Evolutionary conservation across 2,329 filamentous ascomycete genomes (phyloP).

Genomic region (Aspergillus terreus): DNA sequence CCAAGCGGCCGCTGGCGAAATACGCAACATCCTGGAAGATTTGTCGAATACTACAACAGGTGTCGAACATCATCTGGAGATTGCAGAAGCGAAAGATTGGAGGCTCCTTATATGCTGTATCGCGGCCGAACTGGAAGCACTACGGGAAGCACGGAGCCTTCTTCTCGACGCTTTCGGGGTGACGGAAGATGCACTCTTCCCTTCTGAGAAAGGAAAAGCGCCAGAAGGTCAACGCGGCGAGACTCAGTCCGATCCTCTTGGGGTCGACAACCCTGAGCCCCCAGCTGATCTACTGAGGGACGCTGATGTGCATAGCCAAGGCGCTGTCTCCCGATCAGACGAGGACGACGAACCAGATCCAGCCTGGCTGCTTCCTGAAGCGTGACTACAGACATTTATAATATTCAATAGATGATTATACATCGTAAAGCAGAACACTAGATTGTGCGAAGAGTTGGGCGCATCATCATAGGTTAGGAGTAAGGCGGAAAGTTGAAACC

Average conservation of each 20-base stretch:
- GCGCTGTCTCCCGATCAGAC: constrained; percentile 26
- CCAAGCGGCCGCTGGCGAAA: constrained; percentile 21
- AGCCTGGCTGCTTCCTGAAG: constrained; percentile 38
- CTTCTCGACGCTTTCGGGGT: constrained; percentile 33
- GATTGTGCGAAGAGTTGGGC: not conserved
- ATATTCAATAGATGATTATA: not conserved
- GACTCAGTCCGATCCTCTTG: constrained; percentile 16
- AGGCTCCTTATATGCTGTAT: constrained; percentile 60
- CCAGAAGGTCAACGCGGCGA: constrained; percentile 8
- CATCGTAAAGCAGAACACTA: not conserved
- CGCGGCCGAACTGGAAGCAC: constrained; percentile 59
- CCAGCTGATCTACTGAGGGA: constrained; percentile 36
- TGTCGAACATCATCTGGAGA: constrained; percentile 48
- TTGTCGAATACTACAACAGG: constrained; percentile 46
- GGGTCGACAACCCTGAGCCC: constrained; percentile 31
- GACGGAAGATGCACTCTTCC: constrained; percentile 15
- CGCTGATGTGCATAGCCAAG: constrained; percentile 18
- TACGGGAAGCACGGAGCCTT: constrained; percentile 37
- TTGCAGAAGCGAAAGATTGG: constrained; percentile 55
- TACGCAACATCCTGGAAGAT: constrained; percentile 36
- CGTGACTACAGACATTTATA: constrained; percentile 3
- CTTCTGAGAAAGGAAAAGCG: constrained; percentile 5
- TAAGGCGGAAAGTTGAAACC: too few species aligned
- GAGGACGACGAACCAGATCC: constrained; percentile 42
- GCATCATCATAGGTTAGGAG: too few species aligned